Evolutionary conservation across 768 basidiomycete species (phyloP).

Genomic region (Leucocoprinus sp.): DNA sequence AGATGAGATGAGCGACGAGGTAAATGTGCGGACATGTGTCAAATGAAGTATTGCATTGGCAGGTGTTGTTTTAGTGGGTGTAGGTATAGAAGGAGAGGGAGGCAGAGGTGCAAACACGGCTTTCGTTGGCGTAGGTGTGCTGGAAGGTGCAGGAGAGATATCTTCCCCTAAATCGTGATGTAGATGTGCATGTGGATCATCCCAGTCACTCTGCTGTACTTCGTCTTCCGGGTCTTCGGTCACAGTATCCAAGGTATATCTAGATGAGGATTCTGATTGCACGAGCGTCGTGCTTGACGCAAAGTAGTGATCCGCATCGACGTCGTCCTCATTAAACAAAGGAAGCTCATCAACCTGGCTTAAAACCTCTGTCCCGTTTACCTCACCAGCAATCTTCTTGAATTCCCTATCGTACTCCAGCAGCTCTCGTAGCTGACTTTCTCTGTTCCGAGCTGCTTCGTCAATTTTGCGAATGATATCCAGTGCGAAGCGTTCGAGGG

Average conservation of each 20-base stretch:
- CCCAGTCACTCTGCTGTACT: conserved; percentile 7
- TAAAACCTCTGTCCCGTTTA: conserved; percentile 68
- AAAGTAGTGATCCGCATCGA: conserved; percentile 35
- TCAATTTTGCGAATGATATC: conserved; percentile 73
- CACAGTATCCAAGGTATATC: conserved; percentile 2
- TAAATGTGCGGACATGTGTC: conserved; percentile 63
- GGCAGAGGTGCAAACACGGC: conserved; percentile 40
- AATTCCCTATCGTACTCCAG: conserved; percentile 76
- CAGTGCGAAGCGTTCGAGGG: conserved; percentile 64
- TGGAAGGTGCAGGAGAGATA: conserved; percentile 5
- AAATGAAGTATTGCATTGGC: conserved; percentile 57
- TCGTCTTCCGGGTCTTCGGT: conserved; percentile 3
- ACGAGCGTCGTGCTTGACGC: conserved; percentile 20
- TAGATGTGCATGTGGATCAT: conserved; percentile 9
- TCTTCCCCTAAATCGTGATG: conserved; percentile 6
- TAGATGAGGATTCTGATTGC: conserved; percentile 1
- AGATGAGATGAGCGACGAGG: conserved; percentile 65
- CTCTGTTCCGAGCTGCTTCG: conserved; percentile 67
- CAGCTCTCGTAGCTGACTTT: conserved; percentile 73
- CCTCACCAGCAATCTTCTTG: conserved; percentile 65
- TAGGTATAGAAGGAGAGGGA: conserved; percentile 38
- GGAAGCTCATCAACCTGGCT: conserved; percentile 51
- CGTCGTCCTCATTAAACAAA: conserved; percentile 37
- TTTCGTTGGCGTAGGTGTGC: conserved; percentile 38
- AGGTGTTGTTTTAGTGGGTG: conserved; percentile 35